Base-by-base conservation (phyloP, 2,329 filamentous ascomycete species). In the Beauveria medogensis region DNA sequence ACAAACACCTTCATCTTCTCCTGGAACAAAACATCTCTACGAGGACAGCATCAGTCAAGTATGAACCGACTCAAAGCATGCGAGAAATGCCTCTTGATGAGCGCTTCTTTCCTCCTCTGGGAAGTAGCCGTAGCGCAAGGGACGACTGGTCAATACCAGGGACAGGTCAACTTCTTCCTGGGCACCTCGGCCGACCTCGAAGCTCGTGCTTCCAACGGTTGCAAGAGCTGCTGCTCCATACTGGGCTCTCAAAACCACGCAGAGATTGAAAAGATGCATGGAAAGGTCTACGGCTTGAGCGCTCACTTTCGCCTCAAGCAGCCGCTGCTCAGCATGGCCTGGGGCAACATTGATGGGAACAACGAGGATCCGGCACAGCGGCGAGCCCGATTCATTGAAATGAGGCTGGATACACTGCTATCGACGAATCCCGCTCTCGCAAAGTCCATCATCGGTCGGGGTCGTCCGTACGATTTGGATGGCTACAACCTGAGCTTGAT, bases 101-200 rank as follows among this genome's bases (percentile, higher is more conserved):
- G 54, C 26, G 54, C 40, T 26, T 55, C 24, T 9, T 22, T 55
- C 7, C 54, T 55, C 5, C 54, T 55, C 5, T 55, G 54, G 54
- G 54, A 55, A 37, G 54, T 37, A 10, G 54, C 54, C 43, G 54
- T 47, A 2, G 54, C 54, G 40, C 40, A 47, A 47, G 43, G 41
- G 24, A 55, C 54, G 18, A 30, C 28, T 3, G 9, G 26, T 9
- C 54, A 55, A 26, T 61, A 56, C 20, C 59, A 16, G 20, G 59
- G 52, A 16, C 22, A 18, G 18, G 20, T 40, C 48, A 43, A 62
- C 50, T 59, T 54, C 43, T 54, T 44, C 18, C 34, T 62, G 5
- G 60, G 60, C 8, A 54, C 55, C 40, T 37, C 55, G 14, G 43
- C 34, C 14, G 60, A 62, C n/a, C 48, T 62, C 14, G 47, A 59